phyloP scores from a whole-genome alignment of 129 eudicot genomes.

The Ambrosia trifida region DNA sequence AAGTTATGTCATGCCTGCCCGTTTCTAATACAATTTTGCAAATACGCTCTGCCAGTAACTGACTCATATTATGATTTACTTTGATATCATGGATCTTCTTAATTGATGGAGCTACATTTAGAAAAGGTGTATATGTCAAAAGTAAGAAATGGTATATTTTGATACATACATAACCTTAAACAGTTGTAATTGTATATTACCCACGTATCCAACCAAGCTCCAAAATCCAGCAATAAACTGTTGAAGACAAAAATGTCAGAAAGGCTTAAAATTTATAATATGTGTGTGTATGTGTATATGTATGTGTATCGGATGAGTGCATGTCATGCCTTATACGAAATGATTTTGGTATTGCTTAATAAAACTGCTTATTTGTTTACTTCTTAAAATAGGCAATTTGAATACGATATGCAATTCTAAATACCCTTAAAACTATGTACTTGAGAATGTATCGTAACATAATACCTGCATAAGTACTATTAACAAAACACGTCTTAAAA shows the following conservation, averaged over 20 bases:
- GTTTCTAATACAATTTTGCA: background rate
- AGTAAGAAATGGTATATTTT: background rate
- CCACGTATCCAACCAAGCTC: constrained; percentile 14
- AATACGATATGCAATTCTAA: too few species aligned
- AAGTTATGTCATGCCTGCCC: background rate
- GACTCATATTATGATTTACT: background rate
- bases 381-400: too few species aligned
- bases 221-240: constrained; percentile 21
- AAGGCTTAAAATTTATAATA: background rate
- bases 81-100: constrained; percentile 10
- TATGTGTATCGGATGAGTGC: too few species aligned
- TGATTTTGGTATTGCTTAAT: too few species aligned
- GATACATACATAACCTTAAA: background rate
- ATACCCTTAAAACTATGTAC: too few species aligned
- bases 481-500: too few species aligned
- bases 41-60: background rate
- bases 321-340: too few species aligned
- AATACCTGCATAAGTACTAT: too few species aligned
- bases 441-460: too few species aligned
- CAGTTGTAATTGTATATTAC: background rate
- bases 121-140: background rate
- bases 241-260: background rate
- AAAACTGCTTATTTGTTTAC: too few species aligned
- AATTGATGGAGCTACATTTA: background rate
- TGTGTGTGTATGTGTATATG: too few species aligned